Evolutionary conservation across 2,329 filamentous ascomycete genomes (phyloP).

Genomic region (Colletotrichum sp.): DNA sequence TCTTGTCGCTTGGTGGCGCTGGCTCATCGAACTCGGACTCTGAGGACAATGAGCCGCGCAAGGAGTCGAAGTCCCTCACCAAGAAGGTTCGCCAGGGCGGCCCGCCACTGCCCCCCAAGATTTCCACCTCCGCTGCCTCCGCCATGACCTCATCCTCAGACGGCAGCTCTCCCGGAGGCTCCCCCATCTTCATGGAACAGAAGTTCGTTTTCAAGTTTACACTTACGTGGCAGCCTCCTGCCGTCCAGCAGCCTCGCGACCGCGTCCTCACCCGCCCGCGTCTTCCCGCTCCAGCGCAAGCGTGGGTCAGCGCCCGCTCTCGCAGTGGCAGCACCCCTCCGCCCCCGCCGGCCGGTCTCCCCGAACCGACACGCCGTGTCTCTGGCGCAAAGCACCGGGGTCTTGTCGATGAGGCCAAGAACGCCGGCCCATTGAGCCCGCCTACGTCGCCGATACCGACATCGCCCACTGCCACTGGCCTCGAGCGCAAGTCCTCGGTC

Average conservation of each 20-base stretch:
- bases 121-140: conserved; percentile 28
- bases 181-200: conserved; percentile 58
- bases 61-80: conserved; percentile 45
- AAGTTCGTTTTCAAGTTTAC: conserved; percentile 77
- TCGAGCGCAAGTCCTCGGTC: conserved; percentile 25
- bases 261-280: conserved; percentile 71
- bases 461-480: neutral
- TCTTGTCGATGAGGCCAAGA: conserved; percentile 55
- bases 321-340: conserved; percentile 43
- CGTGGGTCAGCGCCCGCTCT: conserved; percentile 54
- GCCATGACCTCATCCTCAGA: conserved; percentile 47
- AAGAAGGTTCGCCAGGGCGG: conserved; percentile 15
- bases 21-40: conserved; percentile 32
- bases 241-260: conserved; percentile 59
- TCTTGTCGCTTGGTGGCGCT: conserved; percentile 51
- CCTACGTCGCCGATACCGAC: conserved; percentile 23
- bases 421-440: conserved; percentile 45
- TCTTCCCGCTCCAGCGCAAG: conserved; percentile 73
- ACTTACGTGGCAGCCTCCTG: conserved; percentile 66
- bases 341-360: conserved; percentile 38
- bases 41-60: conserved; percentile 55
- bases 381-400: conserved; percentile 52
- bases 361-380: conserved; percentile 50
- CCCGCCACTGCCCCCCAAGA: conserved; percentile 42
- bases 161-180: conserved; percentile 58